Percentiles rank a stretch among this genome's conserved stretches.
Conservation (phyloP, 1,284 basidiomycete genomes). For the Leccinum subrobustum region DNA sequence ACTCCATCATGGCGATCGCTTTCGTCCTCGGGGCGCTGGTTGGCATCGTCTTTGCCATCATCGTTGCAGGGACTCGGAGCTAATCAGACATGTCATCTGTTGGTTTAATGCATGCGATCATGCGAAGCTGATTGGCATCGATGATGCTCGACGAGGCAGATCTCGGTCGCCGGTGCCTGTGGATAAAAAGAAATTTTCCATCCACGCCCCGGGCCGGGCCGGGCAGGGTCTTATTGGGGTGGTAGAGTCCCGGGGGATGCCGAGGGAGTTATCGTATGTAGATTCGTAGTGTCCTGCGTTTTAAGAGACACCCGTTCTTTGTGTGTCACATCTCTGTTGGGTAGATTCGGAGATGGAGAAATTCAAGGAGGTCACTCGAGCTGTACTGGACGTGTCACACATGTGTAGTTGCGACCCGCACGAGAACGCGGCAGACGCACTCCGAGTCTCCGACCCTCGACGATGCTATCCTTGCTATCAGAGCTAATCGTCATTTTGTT, state of each 20-base stretch:
- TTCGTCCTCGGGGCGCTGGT: slow-evolving; percentile 27
- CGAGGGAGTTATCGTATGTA: neutral
- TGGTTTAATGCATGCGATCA: neutral
- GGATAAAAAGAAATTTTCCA: neutral
- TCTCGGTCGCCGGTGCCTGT: neutral
- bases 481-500: slow-evolving; percentile 22
- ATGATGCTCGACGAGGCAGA: neutral
- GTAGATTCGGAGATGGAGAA: neutral
- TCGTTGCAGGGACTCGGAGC: slow-evolving; percentile 17
- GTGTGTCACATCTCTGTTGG: neutral
- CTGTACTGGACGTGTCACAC: neutral
- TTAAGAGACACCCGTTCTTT: neutral
- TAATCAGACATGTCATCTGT: slow-evolving; percentile 4
- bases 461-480: slow-evolving; percentile 18
- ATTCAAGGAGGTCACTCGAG: neutral
- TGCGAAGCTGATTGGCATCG: neutral
- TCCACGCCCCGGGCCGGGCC: neutral
- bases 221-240: neutral
- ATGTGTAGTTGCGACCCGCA: slow-evolving; percentile 8
- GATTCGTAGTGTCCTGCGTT: neutral
- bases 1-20: slow-evolving; percentile 22
- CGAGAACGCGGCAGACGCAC: slow-evolving; percentile 3
- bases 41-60: slow-evolving; percentile 23
- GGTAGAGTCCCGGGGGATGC: neutral
- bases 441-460: neutral